Base-by-base conservation (phyloP, 768 basidiomycete species). In the Crepidotus variabilis region DNA sequence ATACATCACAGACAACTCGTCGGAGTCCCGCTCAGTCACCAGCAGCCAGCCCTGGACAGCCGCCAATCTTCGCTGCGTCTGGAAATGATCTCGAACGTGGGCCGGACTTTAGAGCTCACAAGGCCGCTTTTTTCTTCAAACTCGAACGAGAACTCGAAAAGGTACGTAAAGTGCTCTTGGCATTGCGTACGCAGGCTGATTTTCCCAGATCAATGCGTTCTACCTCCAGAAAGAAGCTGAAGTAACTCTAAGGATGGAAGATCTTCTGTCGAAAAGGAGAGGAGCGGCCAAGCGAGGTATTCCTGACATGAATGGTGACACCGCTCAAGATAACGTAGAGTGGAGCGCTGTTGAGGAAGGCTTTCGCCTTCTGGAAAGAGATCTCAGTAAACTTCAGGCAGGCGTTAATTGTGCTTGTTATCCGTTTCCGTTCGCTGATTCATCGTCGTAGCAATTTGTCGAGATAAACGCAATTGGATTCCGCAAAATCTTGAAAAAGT, bases 61-160 rank as follows among this genome's bases (percentile, higher is more conserved):
- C 86, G 20, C 82, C 83, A 43, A 78, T 89, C 61, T 81, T 88
- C 60, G 77, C 87, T 34, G 72, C 78, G 9, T 77, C 84, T 5
- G 78, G 80, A 20, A 79, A 86, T 63, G 87, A 91, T 66, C 81
- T 82, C 28, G 88, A 87, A 62, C 76, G 91, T 56, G 87, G 91
- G 0, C 83, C 89, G 16, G 88, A 92, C 66, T 94, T 98, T 63
- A 92, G 90, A 65, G 93, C 94, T 13, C 93, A 96, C 76, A 93
- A 95, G 67, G 92, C 95, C 2, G 93, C 94, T 1, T 99, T 98
- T 78, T 98, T 99, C 78, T 98, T 97, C 82, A 98, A 95, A 70
- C 83, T 99, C 0, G 95, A 98, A 70, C 83, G 96, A 20, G 97
- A 99, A 71, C 77, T 98, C 20, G 97, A 98, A 74, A 99, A 98